Evolutionary conservation across 2,329 filamentous ascomycete species (phyloP).

Genomic region (Chrysoporthe deuterocubensis): DNA sequence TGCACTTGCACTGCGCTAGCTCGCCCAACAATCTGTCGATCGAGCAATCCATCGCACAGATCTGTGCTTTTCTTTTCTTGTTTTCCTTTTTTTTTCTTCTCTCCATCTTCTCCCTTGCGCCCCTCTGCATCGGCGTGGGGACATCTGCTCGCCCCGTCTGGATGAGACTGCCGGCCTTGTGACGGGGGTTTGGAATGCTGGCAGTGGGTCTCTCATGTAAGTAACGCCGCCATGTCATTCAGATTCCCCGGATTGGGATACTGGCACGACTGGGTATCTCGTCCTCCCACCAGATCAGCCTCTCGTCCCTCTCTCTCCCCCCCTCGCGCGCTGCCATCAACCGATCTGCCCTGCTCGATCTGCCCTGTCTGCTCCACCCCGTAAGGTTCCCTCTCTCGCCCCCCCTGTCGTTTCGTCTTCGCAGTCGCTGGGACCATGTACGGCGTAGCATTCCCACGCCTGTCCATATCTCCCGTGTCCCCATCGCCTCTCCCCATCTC

Average conservation of each 20-base stretch:
- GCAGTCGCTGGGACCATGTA: too few species aligned
- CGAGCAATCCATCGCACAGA: too few species aligned
- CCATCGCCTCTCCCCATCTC: neutral
- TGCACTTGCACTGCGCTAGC: too few species aligned
- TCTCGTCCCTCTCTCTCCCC: neutral
- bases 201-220: conserved; percentile 10
- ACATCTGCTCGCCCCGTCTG: neutral
- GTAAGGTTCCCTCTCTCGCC: neutral
- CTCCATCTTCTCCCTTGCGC: neutral
- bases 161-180: neutral
- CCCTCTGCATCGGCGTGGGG: too few species aligned
- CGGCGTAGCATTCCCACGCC: neutral
- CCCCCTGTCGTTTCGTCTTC: conserved; percentile 2
- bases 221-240: conserved; percentile 9
- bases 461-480: neutral
- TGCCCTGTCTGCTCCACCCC: neutral
- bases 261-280: too few species aligned
- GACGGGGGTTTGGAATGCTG: conserved; percentile 12
- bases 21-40: too few species aligned
- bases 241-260: neutral
- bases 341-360: conserved; percentile 4
- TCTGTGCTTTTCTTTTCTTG: too few species aligned
- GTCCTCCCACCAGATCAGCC: neutral
- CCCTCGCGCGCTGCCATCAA: neutral
- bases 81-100: neutral